These are phyloP conservation scores for Russula sp. DNA, from an alignment of 768 basidiomycete species.

Conservation along the genomic window DNA sequence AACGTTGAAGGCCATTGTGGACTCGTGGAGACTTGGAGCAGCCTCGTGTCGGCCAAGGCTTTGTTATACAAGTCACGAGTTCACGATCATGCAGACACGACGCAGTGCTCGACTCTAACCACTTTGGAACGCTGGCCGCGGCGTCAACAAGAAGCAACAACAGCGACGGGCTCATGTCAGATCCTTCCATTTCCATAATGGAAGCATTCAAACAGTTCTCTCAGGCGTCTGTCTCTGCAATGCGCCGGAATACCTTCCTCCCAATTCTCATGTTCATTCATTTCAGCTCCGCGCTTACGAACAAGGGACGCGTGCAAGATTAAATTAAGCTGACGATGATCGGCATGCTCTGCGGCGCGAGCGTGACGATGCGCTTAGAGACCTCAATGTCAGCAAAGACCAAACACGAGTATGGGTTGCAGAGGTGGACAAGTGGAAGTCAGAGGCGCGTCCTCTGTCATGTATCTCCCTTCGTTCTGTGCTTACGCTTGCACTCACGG, in stretches of 20 bases:
- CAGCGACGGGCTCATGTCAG: too few species aligned
- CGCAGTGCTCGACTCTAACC: too few species aligned
- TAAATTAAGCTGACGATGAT: conserved; percentile 19
- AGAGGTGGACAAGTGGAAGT: conserved; percentile 23
- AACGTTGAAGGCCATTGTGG: too few species aligned
- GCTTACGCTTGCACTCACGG: background rate
- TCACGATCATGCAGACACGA: too few species aligned
- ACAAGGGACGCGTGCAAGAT: conserved; percentile 17
- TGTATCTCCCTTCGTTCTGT: background rate
- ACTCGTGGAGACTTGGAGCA: too few species aligned
- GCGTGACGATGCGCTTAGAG: conserved; percentile 21
- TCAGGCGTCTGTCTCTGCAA: conserved; percentile 37
- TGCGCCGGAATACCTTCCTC: conserved; percentile 25
- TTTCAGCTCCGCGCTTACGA: conserved; percentile 21
- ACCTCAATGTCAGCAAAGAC: conserved; percentile 10
- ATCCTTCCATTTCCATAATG: conserved; percentile 24
- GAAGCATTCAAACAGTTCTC: conserved; percentile 40
- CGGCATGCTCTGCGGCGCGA: conserved; percentile 15
- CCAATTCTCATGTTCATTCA: background rate
- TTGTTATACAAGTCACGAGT: too few species aligned
- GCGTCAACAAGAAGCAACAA: too few species aligned
- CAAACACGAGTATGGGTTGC: conserved; percentile 10
- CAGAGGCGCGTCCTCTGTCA: conserved; percentile 12
- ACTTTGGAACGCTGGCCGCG: too few species aligned
- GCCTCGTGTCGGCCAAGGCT: too few species aligned